phyloP scores from a whole-genome alignment of 2,329 filamentous ascomycete species.

The Colletotrichum endophyticum region DNA sequence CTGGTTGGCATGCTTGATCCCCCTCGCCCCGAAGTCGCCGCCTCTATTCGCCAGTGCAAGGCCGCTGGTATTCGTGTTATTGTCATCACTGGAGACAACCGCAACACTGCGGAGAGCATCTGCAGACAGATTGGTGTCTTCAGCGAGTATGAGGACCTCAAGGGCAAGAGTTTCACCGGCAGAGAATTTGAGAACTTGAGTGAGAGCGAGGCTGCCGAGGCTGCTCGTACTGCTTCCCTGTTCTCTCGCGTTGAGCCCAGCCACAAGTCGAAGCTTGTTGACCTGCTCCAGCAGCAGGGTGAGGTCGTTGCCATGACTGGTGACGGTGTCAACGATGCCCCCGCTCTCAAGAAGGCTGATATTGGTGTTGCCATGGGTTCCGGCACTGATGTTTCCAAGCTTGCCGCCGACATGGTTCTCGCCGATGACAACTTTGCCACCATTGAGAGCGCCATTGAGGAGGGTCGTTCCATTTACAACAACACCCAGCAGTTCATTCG shows the following conservation, averaged over 20 bases:
- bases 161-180: conserved; percentile 93
- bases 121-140: conserved; percentile 98
- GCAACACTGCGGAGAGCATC: conserved; percentile 96
- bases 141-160: conserved; percentile 77
- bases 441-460: conserved; percentile 93
- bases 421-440: conserved; percentile 99
- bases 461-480: conserved; percentile 98
- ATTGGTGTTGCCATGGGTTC: conserved; percentile 99
- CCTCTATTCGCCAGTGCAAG: conserved; percentile 86
- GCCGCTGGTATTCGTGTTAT: conserved; percentile 95
- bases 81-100: conserved; percentile 98
- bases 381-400: conserved; percentile 94
- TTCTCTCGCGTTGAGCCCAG: conserved; percentile 96
- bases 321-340: conserved; percentile 97
- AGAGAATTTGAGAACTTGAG: conserved; percentile 90
- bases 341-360: conserved; percentile 96
- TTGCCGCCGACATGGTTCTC: conserved; percentile 98
- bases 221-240: conserved; percentile 83
- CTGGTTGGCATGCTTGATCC: conserved; percentile 97
- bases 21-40: conserved; percentile 87
- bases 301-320: conserved; percentile 99
- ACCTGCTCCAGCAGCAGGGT: conserved; percentile 88
- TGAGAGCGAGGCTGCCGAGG: conserved; percentile 79
- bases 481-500: conserved; percentile 99
- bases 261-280: conserved; percentile 98